Conservation (phyloP, 139 green algal species). For the Eudorina sp. region DNA sequence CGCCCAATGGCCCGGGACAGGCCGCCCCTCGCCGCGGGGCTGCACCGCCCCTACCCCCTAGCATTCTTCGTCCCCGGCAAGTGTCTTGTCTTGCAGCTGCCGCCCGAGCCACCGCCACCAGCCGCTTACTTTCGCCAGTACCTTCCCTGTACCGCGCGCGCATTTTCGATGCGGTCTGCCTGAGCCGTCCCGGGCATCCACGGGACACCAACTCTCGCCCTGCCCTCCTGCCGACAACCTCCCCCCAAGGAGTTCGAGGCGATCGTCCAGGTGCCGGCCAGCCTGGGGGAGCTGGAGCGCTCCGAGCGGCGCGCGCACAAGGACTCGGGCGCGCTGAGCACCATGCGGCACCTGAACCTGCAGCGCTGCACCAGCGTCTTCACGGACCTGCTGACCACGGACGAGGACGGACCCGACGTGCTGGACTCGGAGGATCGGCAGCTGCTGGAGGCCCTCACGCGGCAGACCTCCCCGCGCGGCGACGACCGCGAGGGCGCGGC, state of each 20-base stretch:
- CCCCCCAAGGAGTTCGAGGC: slow-evolving; percentile 9
- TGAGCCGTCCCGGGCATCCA: too few relatives aligned
- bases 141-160: too few relatives aligned
- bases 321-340: neutral
- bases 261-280: neutral
- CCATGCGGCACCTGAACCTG: neutral
- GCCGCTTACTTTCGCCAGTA: too few relatives aligned
- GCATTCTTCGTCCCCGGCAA: too few relatives aligned
- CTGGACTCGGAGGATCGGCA: slow-evolving; percentile 3
- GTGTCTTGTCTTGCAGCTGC: too few relatives aligned
- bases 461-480: neutral
- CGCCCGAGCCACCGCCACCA: too few relatives aligned
- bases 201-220: too few relatives aligned
- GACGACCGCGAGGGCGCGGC: neutral
- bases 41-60: too few relatives aligned
- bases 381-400: neutral
- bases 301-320: neutral
- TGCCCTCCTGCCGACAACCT: too few relatives aligned
- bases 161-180: too few relatives aligned
- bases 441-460: slow-evolving; percentile 9
- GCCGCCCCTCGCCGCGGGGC: too few relatives aligned
- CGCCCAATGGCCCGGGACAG: too few relatives aligned
- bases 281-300: neutral
- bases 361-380: neutral
- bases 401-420: neutral